These are phyloP conservation scores for Prunus davidiana DNA, from an alignment of 306 rosid genomes.

Conservation along the genomic window DNA sequence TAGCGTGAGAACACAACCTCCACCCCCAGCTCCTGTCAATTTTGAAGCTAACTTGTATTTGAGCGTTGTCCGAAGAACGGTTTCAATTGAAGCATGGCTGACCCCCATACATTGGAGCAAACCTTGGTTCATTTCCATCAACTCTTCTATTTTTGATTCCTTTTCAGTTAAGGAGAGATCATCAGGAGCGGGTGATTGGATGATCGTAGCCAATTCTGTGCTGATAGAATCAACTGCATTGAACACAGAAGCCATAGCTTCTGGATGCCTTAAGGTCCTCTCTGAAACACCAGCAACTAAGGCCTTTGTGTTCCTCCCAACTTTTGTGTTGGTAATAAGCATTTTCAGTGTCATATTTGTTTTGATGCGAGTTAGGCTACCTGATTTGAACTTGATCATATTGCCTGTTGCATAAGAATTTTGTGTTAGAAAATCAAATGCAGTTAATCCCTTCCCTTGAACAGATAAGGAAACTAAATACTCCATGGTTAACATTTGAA, in stretches of 20 bases:
- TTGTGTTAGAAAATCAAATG: slow-evolving; percentile 18
- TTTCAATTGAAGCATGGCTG: slow-evolving; percentile 83
- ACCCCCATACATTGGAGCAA: slow-evolving; percentile 95
- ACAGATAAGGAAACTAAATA: not conserved
- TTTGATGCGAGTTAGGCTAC: slow-evolving; percentile 55
- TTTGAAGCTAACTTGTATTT: slow-evolving; percentile 85
- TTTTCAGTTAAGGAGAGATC: slow-evolving; percentile 59
- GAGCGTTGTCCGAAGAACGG: slow-evolving; percentile 76
- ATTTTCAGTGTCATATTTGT: slow-evolving; percentile 64
- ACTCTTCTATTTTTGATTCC: slow-evolving; percentile 77
- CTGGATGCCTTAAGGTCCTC: slow-evolving; percentile 72
- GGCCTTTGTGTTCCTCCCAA: slow-evolving; percentile 94
- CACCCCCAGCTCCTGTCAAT: slow-evolving; percentile 98
- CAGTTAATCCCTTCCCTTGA: not conserved
- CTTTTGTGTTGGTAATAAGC: slow-evolving; percentile 95
- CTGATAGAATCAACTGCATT: slow-evolving; percentile 83
- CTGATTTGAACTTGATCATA: slow-evolving; percentile 85
- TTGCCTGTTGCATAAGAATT: slow-evolving; percentile 60
- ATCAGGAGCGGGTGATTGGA: slow-evolving; percentile 60
- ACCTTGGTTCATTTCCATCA: slow-evolving; percentile 98
- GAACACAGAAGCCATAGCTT: slow-evolving; percentile 79
- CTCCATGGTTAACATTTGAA: not conserved
- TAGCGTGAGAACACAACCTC: slow-evolving; percentile 95
- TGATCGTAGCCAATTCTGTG: slow-evolving; percentile 60
- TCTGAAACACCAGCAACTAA: slow-evolving; percentile 93